These are phyloP conservation scores for Cornus kousa DNA, from an alignment of 148 eudicot species.

Conservation along the genomic window DNA sequence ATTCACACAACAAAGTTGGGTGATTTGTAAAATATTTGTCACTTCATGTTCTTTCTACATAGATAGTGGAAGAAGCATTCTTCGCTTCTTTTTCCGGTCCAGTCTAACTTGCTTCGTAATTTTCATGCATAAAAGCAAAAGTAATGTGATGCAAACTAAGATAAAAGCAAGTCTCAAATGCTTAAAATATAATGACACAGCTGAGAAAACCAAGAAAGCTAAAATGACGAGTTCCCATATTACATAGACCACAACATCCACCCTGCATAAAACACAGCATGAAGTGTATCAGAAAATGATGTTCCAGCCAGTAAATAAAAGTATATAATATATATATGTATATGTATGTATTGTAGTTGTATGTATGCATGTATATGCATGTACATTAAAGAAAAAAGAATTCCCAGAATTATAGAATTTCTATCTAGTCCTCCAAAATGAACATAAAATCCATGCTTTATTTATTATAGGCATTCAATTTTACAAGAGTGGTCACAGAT, in stretches of 20 bases:
- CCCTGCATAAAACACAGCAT: slow-evolving; percentile 51
- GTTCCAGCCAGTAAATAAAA: not conserved
- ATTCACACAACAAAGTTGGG: slow-evolving; percentile 10
- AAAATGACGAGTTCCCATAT: slow-evolving; percentile 89
- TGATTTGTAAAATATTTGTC: not conserved
- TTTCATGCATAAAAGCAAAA: slow-evolving; percentile 83
- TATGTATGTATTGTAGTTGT: no score
- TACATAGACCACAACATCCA: slow-evolving; percentile 82
- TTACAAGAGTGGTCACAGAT: no score
- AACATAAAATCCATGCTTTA: not conserved
- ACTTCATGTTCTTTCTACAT: slow-evolving; percentile 40
- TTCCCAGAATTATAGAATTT: not conserved
- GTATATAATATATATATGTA: no score
- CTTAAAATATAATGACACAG: slow-evolving; percentile 80
- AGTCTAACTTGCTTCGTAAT: slow-evolving; percentile 81
- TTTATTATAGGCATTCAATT: no score
- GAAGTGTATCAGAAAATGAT: slow-evolving; percentile 17
- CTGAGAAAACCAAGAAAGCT: slow-evolving; percentile 93
- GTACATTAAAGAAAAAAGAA: no score
- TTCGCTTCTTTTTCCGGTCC: slow-evolving; percentile 90
- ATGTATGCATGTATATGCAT: no score
- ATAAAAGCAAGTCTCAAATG: slow-evolving; percentile 75
- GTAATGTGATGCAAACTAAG: slow-evolving; percentile 62
- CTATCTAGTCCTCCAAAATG: not conserved
- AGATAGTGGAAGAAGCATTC: slow-evolving; percentile 97